Evolutionary conservation across 169 alveolate genomes (phyloP).

Genomic region (Cryptosporidium canis): DNA sequence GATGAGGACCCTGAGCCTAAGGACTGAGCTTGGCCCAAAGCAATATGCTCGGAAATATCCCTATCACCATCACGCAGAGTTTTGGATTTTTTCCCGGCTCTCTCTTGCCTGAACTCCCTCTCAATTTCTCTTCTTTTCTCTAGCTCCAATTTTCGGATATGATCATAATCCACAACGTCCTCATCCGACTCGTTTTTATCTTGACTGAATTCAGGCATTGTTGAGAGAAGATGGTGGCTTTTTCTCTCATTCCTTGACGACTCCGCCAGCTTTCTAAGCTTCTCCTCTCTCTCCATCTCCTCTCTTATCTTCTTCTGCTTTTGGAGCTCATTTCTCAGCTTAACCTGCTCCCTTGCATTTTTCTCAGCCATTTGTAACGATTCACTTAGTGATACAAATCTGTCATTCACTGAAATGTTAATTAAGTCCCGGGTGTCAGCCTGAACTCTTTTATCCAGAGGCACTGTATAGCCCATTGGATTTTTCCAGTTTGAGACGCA

Average conservation of each 20-base stretch:
- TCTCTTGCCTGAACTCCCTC: constrained; percentile 84
- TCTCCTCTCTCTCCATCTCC: constrained; percentile 91
- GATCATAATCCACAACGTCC: constrained; percentile 73
- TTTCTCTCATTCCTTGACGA: constrained; percentile 89
- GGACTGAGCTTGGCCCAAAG: constrained; percentile 91
- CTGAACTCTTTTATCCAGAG: constrained; percentile 95
- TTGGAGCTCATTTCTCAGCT: constrained; percentile 90
- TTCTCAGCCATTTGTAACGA: constrained; percentile 94
- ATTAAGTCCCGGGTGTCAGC: constrained; percentile 96
- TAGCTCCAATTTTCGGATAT: constrained; percentile 77
- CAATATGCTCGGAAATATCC: constrained; percentile 92
- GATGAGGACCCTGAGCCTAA: constrained; percentile 33
- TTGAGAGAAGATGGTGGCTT: constrained; percentile 14
- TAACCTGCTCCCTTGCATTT: constrained; percentile 95
- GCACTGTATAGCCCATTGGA: constrained; percentile 96
- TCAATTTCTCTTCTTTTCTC: constrained; percentile 85
- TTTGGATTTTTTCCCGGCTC: constrained; percentile 86
- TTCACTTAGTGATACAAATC: constrained; percentile 93
- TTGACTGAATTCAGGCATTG: constrained; percentile 12
- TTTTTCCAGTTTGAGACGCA: constrained; percentile 98
- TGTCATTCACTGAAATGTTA: constrained; percentile 90
- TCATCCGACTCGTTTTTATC: constrained; percentile 63
- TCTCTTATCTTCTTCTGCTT: constrained; percentile 88
- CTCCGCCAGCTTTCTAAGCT: constrained; percentile 88
- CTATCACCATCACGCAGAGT: constrained; percentile 88